Percentiles rank a stretch among this genome's conserved stretches.
Evolutionary conservation across 257 asterid species (phyloP).

Genomic region (Jasminum sambac): DNA sequence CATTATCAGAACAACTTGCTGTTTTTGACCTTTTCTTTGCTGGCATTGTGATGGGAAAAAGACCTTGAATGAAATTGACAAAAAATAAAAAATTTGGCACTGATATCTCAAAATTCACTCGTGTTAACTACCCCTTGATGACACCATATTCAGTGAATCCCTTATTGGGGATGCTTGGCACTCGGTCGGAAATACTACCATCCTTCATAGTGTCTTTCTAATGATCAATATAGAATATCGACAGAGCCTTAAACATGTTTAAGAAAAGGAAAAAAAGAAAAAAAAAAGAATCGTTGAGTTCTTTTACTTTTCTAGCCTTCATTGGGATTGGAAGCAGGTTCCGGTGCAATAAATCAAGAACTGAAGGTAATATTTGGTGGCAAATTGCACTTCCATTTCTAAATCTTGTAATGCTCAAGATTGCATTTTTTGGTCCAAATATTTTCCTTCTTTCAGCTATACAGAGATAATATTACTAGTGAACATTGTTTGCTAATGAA

Average conservation of each 20-base stretch:
- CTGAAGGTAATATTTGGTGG: background rate
- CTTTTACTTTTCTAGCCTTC: too few species aligned
- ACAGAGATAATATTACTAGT: constrained; percentile 21
- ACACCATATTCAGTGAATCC: background rate
- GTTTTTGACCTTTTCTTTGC: constrained; percentile 3
- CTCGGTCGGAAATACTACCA: too few species aligned
- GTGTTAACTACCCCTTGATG: background rate
- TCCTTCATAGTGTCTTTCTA: too few species aligned
- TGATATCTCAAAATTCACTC: background rate
- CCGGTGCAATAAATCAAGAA: background rate
- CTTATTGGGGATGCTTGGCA: too few species aligned
- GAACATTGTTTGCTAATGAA: constrained; percentile 1
- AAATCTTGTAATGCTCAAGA: background rate
- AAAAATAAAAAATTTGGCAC: background rate
- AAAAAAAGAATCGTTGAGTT: too few species aligned
- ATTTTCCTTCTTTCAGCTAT: constrained; percentile 21
- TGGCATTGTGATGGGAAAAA: constrained; percentile 2
- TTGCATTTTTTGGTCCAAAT: background rate
- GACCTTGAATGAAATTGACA: background rate
- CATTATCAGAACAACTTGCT: background rate
- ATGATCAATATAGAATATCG: too few species aligned
- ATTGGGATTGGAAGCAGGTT: too few species aligned
- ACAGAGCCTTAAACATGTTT: too few species aligned
- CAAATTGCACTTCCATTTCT: background rate
- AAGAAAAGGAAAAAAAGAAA: too few species aligned